Percentiles rank a stretch among this genome's conserved stretches.
phyloP scores from a whole-genome alignment of 352 stramenopile genomes.

The Bremia lactucae region DNA sequence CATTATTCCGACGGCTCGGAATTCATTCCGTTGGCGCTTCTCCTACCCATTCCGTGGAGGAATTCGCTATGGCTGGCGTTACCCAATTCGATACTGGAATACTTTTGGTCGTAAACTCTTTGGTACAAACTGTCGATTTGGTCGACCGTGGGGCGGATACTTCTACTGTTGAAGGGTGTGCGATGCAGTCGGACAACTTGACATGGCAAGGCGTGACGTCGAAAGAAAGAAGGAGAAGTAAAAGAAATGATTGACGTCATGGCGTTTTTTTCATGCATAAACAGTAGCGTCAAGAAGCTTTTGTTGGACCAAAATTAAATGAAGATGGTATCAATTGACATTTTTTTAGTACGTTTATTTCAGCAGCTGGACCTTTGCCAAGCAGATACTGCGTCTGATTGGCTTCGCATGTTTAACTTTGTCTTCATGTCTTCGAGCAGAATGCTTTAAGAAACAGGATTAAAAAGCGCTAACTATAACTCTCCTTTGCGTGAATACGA shows the following conservation, averaged over 20 bases:
- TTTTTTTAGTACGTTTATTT: too few species aligned
- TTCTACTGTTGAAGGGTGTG: conserved; percentile 25
- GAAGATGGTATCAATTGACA: too few species aligned
- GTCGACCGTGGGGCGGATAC: conserved; percentile 18
- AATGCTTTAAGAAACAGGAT: too few species aligned
- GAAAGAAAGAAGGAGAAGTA: too few species aligned
- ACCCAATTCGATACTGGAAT: conserved; percentile 32
- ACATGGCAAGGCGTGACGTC: not conserved
- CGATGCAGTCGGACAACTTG: not conserved
- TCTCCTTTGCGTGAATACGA: too few species aligned
- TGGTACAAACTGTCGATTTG: conserved; percentile 17
- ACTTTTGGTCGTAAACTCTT: conserved; percentile 20
- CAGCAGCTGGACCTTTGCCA: too few species aligned
- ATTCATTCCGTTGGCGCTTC: conserved; percentile 26
- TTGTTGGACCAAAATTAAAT: too few species aligned
- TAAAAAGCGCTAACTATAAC: too few species aligned
- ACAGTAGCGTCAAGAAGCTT: not conserved
- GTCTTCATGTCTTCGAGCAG: too few species aligned
- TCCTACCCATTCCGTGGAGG: conserved; percentile 12
- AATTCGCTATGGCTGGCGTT: conserved; percentile 28
- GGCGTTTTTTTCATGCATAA: not conserved
- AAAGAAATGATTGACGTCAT: not conserved
- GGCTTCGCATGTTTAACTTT: too few species aligned
- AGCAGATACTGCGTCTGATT: too few species aligned
- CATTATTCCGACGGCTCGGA: conserved; percentile 20